Evolutionary conservation across 129 eudicot species (phyloP), one percentile per base, ranked within the genome.

Genomic region (Tagetes erecta): DNA sequence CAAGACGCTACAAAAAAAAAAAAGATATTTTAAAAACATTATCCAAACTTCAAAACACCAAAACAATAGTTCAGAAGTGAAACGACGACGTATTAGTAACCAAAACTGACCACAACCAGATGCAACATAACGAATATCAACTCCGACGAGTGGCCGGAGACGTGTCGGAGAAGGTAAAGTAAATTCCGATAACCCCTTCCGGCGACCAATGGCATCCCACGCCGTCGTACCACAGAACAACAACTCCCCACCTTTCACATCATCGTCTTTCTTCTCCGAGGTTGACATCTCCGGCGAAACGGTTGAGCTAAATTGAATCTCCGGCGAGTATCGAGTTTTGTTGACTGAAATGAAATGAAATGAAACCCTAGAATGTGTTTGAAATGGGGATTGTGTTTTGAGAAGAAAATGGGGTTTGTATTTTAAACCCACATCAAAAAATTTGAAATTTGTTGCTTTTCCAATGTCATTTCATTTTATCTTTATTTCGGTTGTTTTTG

Each of bases 71-170:
- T 8, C 13, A 52, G 5, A 66, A 38, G 8, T 3, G 20, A 56
- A 53, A 76, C 58, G 47, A 45, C 60, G 58, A 40, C 37, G 53
- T 40, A 50, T 8, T 14, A 20, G 0, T 46, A 7, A 73, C 46
- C 46, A 60, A 46, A 0, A 64, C 75, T 81, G 70, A 93, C 98
- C 95, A 69, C 98, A 93, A 38, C 98, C 98, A 47, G 98, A 46
- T 9, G 96, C 97, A 31, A 93, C 92, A 59, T 79, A 88, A 10
- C 97, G 83, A 77, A 93, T 93, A 73, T 87, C 90, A 40, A 93
- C 81, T 5, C 97, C 98, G 66, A 93, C 80, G 13, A 93, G 98
- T 3, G 98, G 96, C 51, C 97, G 84, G 6, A 93, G 87, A 51
- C 96, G 68, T 0, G 98, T 90, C 2, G 98, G 98, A 41, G 97